Evolutionary conservation across 2,329 filamentous ascomycete species (phyloP), one percentile per base, ranked within the genome.

Genomic region (Cytospora piceae): DNA sequence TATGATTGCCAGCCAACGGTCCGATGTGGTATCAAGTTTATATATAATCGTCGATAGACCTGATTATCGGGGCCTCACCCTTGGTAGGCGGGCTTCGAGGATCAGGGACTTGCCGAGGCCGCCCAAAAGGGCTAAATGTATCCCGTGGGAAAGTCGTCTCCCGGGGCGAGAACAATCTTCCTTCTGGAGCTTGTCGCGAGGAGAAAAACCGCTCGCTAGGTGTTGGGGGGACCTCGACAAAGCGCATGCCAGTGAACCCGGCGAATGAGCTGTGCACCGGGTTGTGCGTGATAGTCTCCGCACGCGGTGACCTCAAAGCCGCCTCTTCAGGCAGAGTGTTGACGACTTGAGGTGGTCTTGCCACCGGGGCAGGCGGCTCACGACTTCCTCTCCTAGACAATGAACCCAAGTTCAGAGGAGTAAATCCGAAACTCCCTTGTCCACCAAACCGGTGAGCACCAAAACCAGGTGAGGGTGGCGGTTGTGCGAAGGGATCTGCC

Each of bases 31-130:
- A 27, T 39, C 24, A 12, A 42, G 31, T 31, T 81, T 82, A 93
- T 76, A 94, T 80, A 60, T 93, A 81, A 72, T 93, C 90, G 74
- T 92, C 89, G 72, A 94, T 94, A 66, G 89, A 93, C 64, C 91
- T 83, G 60, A 88, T 87, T 67, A 94, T 93, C 3, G 91, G 90
- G 65, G 87, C 87, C 74, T 90, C 89, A 49, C 91, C 90, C 72
- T 85, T 87, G 15, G 89, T 91, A 0, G 90, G 89, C 20, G 91
- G 91, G 74, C 90, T 93, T 71, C 91, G 81, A 17, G 91, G 91
- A 73, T 94, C 90, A 17, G 81, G 81, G 14, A 81, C 77, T 67
- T 84, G 82, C 3, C 78, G 71, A 14, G 84, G 84, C 46, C 82
- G 80, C 54, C 79, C 81, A 69, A 86, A 86, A 2, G 82, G 78